Evolutionary conservation across 1,139 yeast genomes (phyloP), one percentile per base, ranked within the genome.

Genomic region (Yamadazyma taylorii): DNA sequence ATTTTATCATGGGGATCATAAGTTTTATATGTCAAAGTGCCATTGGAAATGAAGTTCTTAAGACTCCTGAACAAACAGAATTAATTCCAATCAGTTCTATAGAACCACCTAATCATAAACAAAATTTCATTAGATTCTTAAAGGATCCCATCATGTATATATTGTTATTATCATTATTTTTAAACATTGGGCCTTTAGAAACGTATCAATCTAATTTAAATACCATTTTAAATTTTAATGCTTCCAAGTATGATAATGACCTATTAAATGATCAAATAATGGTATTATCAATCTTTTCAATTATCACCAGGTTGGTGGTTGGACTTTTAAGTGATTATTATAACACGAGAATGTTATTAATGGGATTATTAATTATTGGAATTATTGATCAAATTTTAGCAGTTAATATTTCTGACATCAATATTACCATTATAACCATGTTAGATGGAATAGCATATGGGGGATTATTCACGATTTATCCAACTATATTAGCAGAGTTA

Each of bases 121-220:
- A 61, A 32, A 67, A 79, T 41, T 78, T 73, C 52, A 46, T 55
- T 12, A 53, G 50, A 7, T 86, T 90, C 48, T 56, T 86, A 33
- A 60, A 58, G 17, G 92, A 85, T 52, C 73, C 73, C 24, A 73
- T 85, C 3, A 80, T 89, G 33, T 83, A 88, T 73, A 46, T 82
- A 2, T 61, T 88, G 17, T 68, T 85, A 26, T 46, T 73, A 3
- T 76, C 90, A 7, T 73, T 89, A 42, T 69, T 89, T 22, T 62
- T 87, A 26, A 73, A 83, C 24, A 66, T 88, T 17, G 98, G 97
- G 0, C 95, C 97, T 1, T 64, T 88, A 45, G 98, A 92, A 54
- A 81, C 89, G 69, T 89, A 80, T 59, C 79, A 88, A 47, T 87
- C 90, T 42, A 87, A 90, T 53, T 74, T 92, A 70, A 95, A 95